Evolutionary conservation across 306 rosid species (phyloP).

Genomic region (Fragaria vesca): DNA sequence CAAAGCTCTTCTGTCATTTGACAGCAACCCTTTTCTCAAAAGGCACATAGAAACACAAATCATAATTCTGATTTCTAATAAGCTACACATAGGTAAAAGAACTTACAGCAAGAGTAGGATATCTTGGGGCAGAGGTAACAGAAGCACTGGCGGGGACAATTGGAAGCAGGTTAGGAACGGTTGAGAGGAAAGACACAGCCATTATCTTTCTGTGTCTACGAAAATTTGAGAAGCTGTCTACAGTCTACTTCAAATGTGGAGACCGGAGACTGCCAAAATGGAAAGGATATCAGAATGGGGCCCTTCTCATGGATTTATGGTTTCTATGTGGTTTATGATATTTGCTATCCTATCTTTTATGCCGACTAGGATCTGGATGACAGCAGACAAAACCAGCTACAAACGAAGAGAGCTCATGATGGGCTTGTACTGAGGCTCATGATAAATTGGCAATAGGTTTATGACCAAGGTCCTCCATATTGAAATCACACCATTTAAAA

Average conservation of each 20-base stretch:
- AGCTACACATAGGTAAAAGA: neutral
- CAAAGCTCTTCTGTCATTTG: neutral
- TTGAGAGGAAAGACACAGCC: slow-evolving; percentile 72
- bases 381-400: neutral
- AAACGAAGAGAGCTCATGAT: neutral
- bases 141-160: slow-evolving; percentile 33
- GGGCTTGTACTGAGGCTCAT: neutral
- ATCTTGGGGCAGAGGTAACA: slow-evolving; percentile 27
- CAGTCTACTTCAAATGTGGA: neutral
- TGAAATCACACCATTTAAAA: neutral
- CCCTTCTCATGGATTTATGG: neutral
- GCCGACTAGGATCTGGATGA: slow-evolving; percentile 16
- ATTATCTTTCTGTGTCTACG: slow-evolving; percentile 27
- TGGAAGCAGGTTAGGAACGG: slow-evolving; percentile 49
- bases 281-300: slow-evolving; percentile 14
- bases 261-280: slow-evolving; percentile 12
- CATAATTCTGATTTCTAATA: neutral
- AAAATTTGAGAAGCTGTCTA: slow-evolving; percentile 4
- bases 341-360: slow-evolving; percentile 35
- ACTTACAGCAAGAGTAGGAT: slow-evolving; percentile 58
- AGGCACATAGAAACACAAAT: neutral
- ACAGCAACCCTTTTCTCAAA: slow-evolving; percentile 15
- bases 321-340: slow-evolving; percentile 19
- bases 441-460: neutral
- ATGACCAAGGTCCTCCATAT: no score